Evolutionary conservation across 169 alveolate species (phyloP), one percentile per base, ranked within the genome.

Genomic region (Theileria luwenshuni): DNA sequence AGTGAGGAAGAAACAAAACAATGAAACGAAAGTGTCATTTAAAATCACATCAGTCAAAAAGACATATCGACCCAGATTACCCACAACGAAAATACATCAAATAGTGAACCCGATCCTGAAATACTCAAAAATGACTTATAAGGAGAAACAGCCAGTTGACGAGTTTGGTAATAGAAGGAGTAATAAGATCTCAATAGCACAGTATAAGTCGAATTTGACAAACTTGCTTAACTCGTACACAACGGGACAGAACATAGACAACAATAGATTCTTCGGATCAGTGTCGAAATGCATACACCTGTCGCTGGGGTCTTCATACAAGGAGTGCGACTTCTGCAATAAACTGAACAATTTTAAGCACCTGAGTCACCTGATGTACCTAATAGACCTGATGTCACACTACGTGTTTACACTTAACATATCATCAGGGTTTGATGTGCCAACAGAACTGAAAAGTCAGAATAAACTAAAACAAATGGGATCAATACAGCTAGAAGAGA

Each of bases 361-460:
- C 12, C 15, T 76, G 0, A 75, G 63, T 35, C 77, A 74, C 60
- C 42, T 76, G 71, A 3, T 69, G 25, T 8, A 35, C 49, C 47
- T 69, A 60, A 35, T 68, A 1, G 77, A 76, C 35, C 70, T 73
- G 86, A n/a, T 76, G n/a, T 25, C 79, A 17, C 86, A 76, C 42
- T 62, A 35, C 42, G 19, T 76, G 21, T 76, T 76, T 61, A 76
- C 86, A 15, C 33, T 28, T 17, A 59, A 42, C 77, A 0, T 59
- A 8, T 3, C 56, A 30, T 43, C 41, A 2, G 33, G 41, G 19
- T 13, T 45, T 1, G 59, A n/a, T 27, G 19, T 7, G 1, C 30
- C 38, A 13, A 17, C 15, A 21, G 1, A 56, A 38, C 30, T 28
- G 21, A 56, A 21, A 56, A 56, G 13, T 6, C 23, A 51, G 7